phyloP scores from a whole-genome alignment of 2,329 filamentous ascomycete species.

The Aspergillus floridensis region DNA sequence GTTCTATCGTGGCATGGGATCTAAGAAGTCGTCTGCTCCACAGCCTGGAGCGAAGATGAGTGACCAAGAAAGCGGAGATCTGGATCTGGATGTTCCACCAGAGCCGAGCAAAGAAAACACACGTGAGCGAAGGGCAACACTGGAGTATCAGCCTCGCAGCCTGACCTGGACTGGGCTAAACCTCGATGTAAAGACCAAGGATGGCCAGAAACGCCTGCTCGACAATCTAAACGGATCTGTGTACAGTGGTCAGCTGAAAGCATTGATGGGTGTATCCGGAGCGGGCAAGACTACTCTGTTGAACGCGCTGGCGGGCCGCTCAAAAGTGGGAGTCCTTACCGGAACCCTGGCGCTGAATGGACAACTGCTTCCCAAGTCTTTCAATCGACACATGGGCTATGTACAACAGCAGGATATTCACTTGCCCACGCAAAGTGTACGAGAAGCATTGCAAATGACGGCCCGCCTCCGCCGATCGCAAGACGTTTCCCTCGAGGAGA shows the following conservation, averaged over 20 bases:
- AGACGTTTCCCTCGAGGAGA: slow-evolving; percentile 55
- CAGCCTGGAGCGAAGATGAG: too few species aligned
- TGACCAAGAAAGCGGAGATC: too few species aligned
- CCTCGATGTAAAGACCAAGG: too few species aligned
- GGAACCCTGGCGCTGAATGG: slow-evolving; percentile 1
- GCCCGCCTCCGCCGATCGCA: slow-evolving; percentile 59
- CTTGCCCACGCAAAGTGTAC: slow-evolving; percentile 57
- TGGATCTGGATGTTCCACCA: too few species aligned
- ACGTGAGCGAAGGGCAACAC: too few species aligned
- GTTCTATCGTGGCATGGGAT: not conserved
- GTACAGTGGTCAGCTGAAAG: slow-evolving; percentile 44
- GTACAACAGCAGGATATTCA: slow-evolving; percentile 61
- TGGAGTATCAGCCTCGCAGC: too few species aligned
- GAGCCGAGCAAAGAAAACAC: slow-evolving; percentile 2
- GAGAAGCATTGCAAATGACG: slow-evolving; percentile 62
- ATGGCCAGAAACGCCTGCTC: slow-evolving; percentile 23
- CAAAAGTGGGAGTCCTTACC: not conserved
- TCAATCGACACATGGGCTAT: slow-evolving; percentile 55
- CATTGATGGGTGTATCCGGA: slow-evolving; percentile 50
- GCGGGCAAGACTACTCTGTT: slow-evolving; percentile 61
- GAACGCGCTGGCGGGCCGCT: slow-evolving; percentile 7
- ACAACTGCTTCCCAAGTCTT: slow-evolving; percentile 33
- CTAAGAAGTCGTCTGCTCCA: not conserved
- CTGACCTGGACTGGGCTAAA: too few species aligned
- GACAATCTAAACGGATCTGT: slow-evolving; percentile 45